Evolutionary conservation across 176 grass and related monocot species (phyloP), one percentile per base, ranked within the genome.

Genomic region (Phyllostachys edulis): DNA sequence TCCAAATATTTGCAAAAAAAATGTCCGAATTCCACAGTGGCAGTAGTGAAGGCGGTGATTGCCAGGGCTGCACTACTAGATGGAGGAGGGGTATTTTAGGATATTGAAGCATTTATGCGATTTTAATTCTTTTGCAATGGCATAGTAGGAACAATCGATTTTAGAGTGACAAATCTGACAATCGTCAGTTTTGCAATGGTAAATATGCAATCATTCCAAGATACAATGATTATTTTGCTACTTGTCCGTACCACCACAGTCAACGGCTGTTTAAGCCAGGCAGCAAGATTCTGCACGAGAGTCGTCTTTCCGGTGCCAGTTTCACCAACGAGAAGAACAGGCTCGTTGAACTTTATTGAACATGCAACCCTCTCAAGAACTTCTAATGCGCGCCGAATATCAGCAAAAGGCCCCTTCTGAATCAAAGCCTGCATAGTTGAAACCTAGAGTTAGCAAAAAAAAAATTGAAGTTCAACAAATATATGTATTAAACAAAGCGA

Each of bases 271-370:
- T 90, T 88, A 79, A 98, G 90, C 92, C 90, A 91, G 29, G 90
- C 64, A 60, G 92, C 95, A 75, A 94, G 89, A 87, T 93, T 93
- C 85, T 98, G 95, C 70, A 98, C 91, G 12, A 88, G 59, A n/a
- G 95, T 98, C 36, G 95, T 98, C 86, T 98, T 98, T 77, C 95
- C 95, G 10, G 95, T 98, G 49, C 95, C 95, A 64, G 95, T 98
- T 95, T 98, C 95, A 69, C 95, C 95, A 84, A 98, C 95, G 17
- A 98, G 91, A 91, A 98, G 95, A 86, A 95, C 87, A 47, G 95
- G 91, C 85, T 98, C 92, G 11, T 95, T 98, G 79, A 84, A 86
- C 72, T 93, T 95, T 78, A 98, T 79, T 70, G 95, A 98, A 79
- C 88, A 93, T 63, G 92, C 90, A 80, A 98, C 88, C 69, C 89